phyloP scores from a whole-genome alignment of 805 yeast genomes.

The Saturnispora sekii region DNA sequence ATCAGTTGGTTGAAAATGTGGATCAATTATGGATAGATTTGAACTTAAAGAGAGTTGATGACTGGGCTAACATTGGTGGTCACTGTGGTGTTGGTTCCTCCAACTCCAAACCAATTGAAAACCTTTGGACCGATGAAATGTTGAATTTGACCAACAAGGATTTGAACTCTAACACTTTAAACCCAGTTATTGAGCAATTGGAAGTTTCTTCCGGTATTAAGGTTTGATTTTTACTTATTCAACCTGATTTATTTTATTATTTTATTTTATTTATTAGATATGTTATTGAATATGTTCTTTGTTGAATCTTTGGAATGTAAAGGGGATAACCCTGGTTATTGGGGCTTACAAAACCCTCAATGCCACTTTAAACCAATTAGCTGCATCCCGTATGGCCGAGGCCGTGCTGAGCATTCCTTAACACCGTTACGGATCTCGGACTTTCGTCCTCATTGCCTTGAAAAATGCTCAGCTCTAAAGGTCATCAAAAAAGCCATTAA shows the following conservation, averaged over 20 bases:
- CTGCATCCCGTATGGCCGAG: no score
- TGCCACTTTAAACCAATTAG: no score
- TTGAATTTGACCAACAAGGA: conserved; percentile 52
- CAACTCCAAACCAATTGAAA: conserved; percentile 36
- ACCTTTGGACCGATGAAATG: conserved; percentile 85
- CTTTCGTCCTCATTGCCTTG: no score
- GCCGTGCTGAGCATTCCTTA: no score
- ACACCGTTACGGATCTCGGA: no score
- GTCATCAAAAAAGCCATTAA: no score
- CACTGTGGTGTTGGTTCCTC: conserved; percentile 75
- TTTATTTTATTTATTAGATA: background rate
- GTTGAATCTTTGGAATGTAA: no score
- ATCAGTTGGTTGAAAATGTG: conserved; percentile 66
- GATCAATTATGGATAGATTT: conserved; percentile 73
- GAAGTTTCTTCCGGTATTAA: conserved; percentile 64
- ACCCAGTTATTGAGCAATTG: conserved; percentile 52
- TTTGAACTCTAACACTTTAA: conserved; percentile 55
- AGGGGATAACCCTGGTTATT: no score
- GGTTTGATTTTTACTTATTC: conserved; percentile 10
- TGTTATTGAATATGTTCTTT: background rate
- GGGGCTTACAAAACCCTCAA: no score
- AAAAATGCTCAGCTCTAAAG: no score
- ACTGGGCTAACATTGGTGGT: conserved; percentile 81
- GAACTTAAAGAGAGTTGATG: conserved; percentile 60
- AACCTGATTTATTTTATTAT: conserved; percentile 5